These are phyloP conservation scores for Nepenthes alata DNA, from an alignment of 179 eudicot genomes.

Conservation along the genomic window DNA sequence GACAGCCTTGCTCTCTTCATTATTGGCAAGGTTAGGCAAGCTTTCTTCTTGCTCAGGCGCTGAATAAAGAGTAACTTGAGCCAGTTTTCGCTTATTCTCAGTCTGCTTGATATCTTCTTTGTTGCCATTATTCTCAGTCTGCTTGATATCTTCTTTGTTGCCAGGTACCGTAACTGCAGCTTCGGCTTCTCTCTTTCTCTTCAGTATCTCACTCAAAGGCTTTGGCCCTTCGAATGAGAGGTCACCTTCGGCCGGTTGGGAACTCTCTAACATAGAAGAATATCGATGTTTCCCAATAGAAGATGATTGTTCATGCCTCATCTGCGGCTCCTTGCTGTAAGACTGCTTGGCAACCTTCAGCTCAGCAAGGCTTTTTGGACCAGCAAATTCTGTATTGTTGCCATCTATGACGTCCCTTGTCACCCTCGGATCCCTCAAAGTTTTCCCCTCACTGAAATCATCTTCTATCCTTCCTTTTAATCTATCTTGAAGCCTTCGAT, in stretches of 20 bases:
- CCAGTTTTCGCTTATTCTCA: not conserved
- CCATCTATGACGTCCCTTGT: constrained; percentile 29
- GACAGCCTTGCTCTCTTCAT: constrained; percentile 14
- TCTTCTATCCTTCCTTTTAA: constrained; percentile 42
- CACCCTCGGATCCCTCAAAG: constrained; percentile 22
- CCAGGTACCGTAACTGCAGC: constrained; percentile 5
- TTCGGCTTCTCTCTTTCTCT: constrained; percentile 52
- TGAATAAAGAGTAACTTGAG: not conserved
- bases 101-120: constrained; percentile 6
- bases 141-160: constrained; percentile 14
- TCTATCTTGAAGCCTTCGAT: constrained; percentile 57
- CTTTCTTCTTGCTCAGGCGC: constrained; percentile 9
- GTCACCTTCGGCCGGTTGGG: constrained; percentile 28
- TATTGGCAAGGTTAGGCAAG: constrained; percentile 5
- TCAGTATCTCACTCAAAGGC: constrained; percentile 81
- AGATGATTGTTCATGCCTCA: constrained; percentile 23
- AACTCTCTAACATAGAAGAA: constrained; percentile 21
- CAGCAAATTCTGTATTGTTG: constrained; percentile 26
- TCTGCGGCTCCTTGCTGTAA: constrained; percentile 23
- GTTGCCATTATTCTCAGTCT: constrained; percentile 11
- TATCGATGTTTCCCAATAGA: constrained; percentile 48
- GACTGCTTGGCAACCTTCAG: constrained; percentile 32
- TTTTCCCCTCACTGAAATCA: constrained; percentile 30
- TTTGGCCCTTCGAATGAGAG: constrained; percentile 83
- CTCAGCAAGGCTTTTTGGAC: constrained; percentile 66